Evolutionary conservation across 2,329 filamentous ascomycete species (phyloP).

Genomic region (Raffaelea albimanens): DNA sequence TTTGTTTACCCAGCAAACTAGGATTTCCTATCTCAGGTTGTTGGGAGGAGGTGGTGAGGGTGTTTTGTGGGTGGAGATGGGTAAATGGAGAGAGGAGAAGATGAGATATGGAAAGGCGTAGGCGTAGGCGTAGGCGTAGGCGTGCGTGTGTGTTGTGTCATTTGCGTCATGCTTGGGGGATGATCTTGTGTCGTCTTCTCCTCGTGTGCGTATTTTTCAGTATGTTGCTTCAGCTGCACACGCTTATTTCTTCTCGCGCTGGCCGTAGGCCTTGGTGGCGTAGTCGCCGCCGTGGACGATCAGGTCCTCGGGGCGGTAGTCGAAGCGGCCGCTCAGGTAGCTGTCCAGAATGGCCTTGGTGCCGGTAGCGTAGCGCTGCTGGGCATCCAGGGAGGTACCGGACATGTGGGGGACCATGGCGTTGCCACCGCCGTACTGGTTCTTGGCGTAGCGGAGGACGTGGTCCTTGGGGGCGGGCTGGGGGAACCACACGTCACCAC

Average conservation of each 20-base stretch:
- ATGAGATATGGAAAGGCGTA: no score
- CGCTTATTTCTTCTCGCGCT: slow-evolving; percentile 45
- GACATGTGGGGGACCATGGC: slow-evolving; percentile 99
- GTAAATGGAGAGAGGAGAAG: no score
- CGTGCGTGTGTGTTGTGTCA: no score
- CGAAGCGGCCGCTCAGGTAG: slow-evolving; percentile 79
- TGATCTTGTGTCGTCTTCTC: no score
- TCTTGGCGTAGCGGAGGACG: slow-evolving; percentile 83
- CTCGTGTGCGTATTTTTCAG: no score
- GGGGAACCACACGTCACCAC: slow-evolving; percentile 90
- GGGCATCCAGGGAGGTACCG: slow-evolving; percentile 94
- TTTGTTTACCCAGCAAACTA: no score
- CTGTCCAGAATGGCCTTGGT: slow-evolving; percentile 83
- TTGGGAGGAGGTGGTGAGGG: not conserved
- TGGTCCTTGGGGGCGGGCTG: slow-evolving; percentile 94
- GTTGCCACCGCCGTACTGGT: slow-evolving; percentile 93
- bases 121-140: no score
- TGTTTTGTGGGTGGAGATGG: not conserved
- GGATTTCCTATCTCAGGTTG: not conserved
- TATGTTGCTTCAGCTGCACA: not conserved
- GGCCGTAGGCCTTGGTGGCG: slow-evolving; percentile 86
- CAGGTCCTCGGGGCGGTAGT: slow-evolving; percentile 84
- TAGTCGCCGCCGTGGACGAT: slow-evolving; percentile 89
- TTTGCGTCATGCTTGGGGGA: no score
- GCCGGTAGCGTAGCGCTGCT: slow-evolving; percentile 81